These are phyloP conservation scores for Botrytis deweyae DNA, from an alignment of 2,329 filamentous ascomycete genomes.

Conservation along the genomic window DNA sequence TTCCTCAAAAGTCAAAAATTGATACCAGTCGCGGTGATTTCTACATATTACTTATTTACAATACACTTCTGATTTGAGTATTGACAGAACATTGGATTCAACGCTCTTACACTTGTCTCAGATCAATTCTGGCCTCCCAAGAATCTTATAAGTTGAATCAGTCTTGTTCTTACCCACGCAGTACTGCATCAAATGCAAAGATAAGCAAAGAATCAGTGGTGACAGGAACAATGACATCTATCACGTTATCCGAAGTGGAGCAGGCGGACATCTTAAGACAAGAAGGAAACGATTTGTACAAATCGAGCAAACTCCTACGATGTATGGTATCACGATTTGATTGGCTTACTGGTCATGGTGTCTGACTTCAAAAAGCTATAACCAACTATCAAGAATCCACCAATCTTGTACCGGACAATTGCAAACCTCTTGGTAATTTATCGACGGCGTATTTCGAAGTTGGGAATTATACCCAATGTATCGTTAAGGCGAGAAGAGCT, in stretches of 20 bases:
- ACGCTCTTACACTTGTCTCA: not conserved
- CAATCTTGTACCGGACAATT: conserved; percentile 37
- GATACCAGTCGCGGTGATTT: no score
- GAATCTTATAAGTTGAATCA: not conserved
- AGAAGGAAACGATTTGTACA: not conserved
- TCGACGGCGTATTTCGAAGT: conserved; percentile 22
- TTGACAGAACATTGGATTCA: not conserved
- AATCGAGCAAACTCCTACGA: not conserved
- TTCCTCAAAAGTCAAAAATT: not conserved
- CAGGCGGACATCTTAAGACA: not conserved
- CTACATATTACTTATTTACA: not conserved
- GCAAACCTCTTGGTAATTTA: conserved; percentile 21
- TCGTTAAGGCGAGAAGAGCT: conserved; percentile 5
- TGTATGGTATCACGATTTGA: not conserved
- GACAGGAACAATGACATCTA: not conserved
- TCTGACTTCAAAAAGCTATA: not conserved
- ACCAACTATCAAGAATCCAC: conserved; percentile 7
- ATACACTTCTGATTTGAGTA: not conserved
- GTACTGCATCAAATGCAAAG: not conserved
- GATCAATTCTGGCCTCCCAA: not conserved
- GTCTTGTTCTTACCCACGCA: not conserved
- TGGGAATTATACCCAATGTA: conserved; percentile 16
- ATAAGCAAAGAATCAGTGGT: not conserved
- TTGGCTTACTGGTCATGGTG: not conserved
- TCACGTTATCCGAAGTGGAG: not conserved